Evolutionary conservation across 768 basidiomycete species (phyloP).

Genomic region (Gloeostereum incarnatum): DNA sequence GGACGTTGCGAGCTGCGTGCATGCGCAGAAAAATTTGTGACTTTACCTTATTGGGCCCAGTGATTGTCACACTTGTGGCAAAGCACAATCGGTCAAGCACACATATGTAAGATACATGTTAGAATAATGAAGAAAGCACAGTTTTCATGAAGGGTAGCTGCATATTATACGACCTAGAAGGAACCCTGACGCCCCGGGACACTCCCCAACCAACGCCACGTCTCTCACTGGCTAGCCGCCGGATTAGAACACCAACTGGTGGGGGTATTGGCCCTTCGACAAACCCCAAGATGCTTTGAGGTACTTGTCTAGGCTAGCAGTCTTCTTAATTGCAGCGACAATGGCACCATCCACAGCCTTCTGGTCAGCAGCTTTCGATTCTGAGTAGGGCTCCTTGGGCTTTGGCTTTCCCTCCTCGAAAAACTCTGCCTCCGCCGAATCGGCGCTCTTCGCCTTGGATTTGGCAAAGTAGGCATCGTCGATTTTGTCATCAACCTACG

Average conservation of each 20-base stretch:
- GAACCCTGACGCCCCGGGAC: no score
- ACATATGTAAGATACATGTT: no score
- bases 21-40: no score
- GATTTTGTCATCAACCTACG: conserved; percentile 79
- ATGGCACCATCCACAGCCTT: conserved; percentile 78
- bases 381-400: conserved; percentile 78
- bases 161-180: no score
- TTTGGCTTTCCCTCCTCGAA: conserved; percentile 92
- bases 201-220: no score
- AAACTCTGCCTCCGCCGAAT: conserved; percentile 94
- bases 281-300: conserved; percentile 88
- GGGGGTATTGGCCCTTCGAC: conserved; percentile 95
- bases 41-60: no score
- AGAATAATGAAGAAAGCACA: no score
- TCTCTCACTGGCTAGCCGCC: no score
- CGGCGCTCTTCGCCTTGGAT: conserved; percentile 52
- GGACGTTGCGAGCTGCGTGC: no score
- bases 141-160: no score
- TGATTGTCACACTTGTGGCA: no score
- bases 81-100: no score
- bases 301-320: conserved; percentile 87
- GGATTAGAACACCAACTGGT: conserved; percentile 82
- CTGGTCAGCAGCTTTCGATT: conserved; percentile 84
- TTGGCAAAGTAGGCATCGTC: conserved; percentile 94
- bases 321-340: conserved; percentile 81